Conservation (phyloP, 2,329 filamentous ascomycete genomes). For the Monosporascus sp. region DNA sequence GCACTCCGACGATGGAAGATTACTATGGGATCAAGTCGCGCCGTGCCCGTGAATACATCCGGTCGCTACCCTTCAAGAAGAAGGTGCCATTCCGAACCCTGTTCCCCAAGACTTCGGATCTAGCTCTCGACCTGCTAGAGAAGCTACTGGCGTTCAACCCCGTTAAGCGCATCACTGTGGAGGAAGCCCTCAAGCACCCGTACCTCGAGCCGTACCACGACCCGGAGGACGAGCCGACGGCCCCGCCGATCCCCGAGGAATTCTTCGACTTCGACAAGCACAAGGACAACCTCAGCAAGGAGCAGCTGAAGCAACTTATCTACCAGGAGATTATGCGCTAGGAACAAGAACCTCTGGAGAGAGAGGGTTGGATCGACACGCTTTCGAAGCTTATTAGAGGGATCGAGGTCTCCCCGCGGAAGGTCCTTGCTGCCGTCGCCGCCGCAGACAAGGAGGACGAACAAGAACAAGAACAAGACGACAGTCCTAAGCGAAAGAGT, state of each 20-base stretch:
- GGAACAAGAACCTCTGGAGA: conserved; percentile 6
- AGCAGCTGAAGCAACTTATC: conserved; percentile 95
- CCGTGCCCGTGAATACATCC: conserved; percentile 94
- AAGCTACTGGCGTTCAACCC: conserved; percentile 97
- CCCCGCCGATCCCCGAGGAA: conserved; percentile 92
- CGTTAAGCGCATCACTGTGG: conserved; percentile 95
- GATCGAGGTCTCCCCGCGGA: not conserved
- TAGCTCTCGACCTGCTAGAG: conserved; percentile 89
- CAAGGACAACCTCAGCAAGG: conserved; percentile 97
- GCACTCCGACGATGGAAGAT: conserved; percentile 98
- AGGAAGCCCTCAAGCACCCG: conserved; percentile 93
- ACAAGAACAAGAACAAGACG: not conserved
- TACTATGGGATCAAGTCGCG: conserved; percentile 99
- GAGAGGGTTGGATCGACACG: not conserved
- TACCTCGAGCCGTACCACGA: conserved; percentile 99
- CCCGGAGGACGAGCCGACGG: conserved; percentile 95
- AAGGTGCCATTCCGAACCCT: conserved; percentile 96
- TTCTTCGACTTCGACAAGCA: conserved; percentile 99
- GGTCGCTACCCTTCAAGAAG: conserved; percentile 98
- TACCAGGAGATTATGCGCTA: conserved; percentile 89
- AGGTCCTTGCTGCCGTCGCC: not conserved
- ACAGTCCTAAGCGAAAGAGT: not conserved
- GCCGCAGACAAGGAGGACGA: not conserved
- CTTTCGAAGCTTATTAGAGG: not conserved
- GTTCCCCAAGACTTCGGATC: conserved; percentile 98